Evolutionary conservation across 2,329 filamentous ascomycete genomes (phyloP).

Genomic region (Escovopsis sp.): DNA sequence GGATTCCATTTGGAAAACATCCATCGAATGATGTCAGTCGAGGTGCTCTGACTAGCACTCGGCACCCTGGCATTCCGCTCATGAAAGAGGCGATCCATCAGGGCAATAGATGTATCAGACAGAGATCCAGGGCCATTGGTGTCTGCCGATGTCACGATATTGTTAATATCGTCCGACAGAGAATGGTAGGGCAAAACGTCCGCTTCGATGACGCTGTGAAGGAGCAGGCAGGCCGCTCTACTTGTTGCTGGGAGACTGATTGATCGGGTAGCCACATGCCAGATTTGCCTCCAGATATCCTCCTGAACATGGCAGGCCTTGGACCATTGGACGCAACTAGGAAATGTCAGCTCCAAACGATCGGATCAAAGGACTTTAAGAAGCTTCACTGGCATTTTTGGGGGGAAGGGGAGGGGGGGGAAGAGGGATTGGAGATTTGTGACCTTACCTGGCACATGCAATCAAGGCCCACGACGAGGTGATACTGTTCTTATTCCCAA

Average conservation of each 20-base stretch:
- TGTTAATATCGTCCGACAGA: conserved; percentile 54
- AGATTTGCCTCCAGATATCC: conserved; percentile 6
- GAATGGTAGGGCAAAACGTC: conserved; percentile 52
- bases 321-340: conserved; percentile 18
- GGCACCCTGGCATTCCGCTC: conserved; percentile 53
- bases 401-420: too few relatives aligned
- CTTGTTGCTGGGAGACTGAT: conserved; percentile 57
- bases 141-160: conserved; percentile 62
- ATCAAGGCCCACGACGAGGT: conserved; percentile 73
- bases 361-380: too few relatives aligned
- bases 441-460: conserved; percentile 57
- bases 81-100: conserved; percentile 59
- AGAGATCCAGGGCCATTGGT: conserved; percentile 65
- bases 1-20: conserved; percentile 69
- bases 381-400: too few relatives aligned
- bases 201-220: conserved; percentile 52
- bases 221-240: conserved; percentile 60
- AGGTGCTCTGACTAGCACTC: conserved; percentile 50
- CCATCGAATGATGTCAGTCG: conserved; percentile 67
- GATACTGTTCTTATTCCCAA: conserved; percentile 53
- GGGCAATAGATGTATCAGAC: conserved; percentile 60
- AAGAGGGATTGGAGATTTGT: not conserved
- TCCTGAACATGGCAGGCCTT: conserved; percentile 20
- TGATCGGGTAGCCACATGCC: conserved; percentile 40
- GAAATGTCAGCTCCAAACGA: too few relatives aligned